A percentile compares a stretch with the other conserved stretches of the same genome.
Evolutionary conservation across 2,329 filamentous ascomycete species (phyloP).

Genomic region (Berkeleyomyces rouxiae): DNA sequence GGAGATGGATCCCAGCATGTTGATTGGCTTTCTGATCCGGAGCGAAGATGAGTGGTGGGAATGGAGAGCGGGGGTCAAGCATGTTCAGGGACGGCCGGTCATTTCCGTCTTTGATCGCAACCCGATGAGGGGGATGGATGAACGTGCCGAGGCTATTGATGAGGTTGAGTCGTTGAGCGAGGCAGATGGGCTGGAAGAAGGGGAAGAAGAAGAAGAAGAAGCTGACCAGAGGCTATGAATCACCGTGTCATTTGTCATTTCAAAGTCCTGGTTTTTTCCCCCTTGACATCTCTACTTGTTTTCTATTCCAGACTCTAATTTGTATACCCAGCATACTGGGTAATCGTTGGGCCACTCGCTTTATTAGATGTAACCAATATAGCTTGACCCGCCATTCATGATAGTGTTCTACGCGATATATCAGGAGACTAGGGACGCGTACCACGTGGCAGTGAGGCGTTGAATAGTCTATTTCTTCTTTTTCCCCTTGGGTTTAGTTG

Average conservation of each 20-base stretch:
- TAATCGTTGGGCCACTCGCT: too few relatives aligned
- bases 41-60: conserved; percentile 68
- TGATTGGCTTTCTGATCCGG: conserved; percentile 79
- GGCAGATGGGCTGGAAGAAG: conserved; percentile 25
- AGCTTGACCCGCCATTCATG: too few relatives aligned
- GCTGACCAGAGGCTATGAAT: neutral
- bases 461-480: neutral
- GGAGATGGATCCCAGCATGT: conserved; percentile 96
- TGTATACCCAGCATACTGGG: too few relatives aligned
- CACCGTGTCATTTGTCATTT: neutral
- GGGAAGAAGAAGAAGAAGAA: neutral
- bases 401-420: neutral
- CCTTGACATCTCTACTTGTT: neutral
- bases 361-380: too few relatives aligned
- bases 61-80: conserved; percentile 63
- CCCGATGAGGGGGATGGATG: conserved; percentile 37
- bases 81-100: conserved; percentile 66
- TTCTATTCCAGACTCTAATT: neutral
- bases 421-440: neutral
- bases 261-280: neutral
- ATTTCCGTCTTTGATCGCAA: conserved; percentile 67
- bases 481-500: conserved; percentile 5
- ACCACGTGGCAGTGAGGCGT: too few relatives aligned
- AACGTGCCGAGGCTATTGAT: conserved; percentile 60
- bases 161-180: conserved; percentile 84